Evolutionary conservation across 116 monocot genomes (phyloP), one percentile per base, ranked within the genome.

Genomic region (Cymodocea nodosa): DNA sequence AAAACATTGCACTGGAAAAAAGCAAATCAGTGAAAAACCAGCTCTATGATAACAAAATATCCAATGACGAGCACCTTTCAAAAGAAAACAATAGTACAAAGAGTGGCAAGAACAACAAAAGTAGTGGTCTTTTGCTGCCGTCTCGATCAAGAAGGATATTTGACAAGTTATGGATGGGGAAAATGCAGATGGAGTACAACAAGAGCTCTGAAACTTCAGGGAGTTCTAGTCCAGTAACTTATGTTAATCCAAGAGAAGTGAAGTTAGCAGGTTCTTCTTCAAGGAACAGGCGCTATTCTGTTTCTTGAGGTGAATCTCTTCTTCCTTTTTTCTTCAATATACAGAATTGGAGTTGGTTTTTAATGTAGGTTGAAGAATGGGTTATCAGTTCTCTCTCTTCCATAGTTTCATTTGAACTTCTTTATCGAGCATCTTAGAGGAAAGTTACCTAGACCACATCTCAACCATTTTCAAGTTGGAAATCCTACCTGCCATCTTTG

Each of bases 61-160:
- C 68, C 35, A 74, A 67, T 15, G 70, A 55, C 3, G 54, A 48
- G 15, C 19, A 0, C 0, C 44, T 44, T 44, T 44, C 44, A 44
- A 44, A 44, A 44, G 44, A 39, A n/a, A 72, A 57, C 59, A 50
- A 5, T 50, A 73, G 54, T 11, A 72, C 2, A 0, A 74, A 35
- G 6, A 68, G 34, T 19, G 37, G 23, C 15, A 79, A 78, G 70
- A 78, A 69, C 51, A 30, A 30, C 30, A 70, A 69, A 25, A 65
- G 71, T 0, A 68, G 71, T 16, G 68, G 75, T 1, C 17, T 83
- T 4, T 64, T 85, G 48, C 17, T 81, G 64, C 79, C 72, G 6
- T 95, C 95, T 0, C 39, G 90, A 36, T 90, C 87, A 6, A 83
- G 90, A 79, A 87, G 85, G 56, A 87, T 95, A 37, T 76, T 95